Evolutionary conservation across 495 filamentous ascomycete genomes (phyloP).

Genomic region (Neurospora hispaniola): DNA sequence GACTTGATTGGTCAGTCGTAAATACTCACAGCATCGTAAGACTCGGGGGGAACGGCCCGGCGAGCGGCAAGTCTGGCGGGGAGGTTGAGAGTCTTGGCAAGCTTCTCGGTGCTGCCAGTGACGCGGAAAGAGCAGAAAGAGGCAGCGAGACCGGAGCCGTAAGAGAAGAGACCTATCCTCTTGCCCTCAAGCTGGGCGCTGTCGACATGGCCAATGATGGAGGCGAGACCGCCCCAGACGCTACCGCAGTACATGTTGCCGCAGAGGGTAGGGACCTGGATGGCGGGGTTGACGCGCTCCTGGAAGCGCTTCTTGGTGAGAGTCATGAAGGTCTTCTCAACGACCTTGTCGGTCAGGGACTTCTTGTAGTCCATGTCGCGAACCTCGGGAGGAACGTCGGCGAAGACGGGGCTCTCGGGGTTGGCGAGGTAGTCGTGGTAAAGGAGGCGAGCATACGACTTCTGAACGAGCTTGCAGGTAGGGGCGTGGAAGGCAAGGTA

Average conservation of each 20-base stretch:
- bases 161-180: constrained; percentile 86
- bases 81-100: constrained; percentile 71
- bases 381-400: constrained; percentile 77
- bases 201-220: constrained; percentile 61
- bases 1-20: neutral
- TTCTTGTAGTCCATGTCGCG: constrained; percentile 73
- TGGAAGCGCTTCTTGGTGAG: constrained; percentile 93
- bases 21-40: constrained; percentile 72
- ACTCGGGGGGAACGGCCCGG: constrained; percentile 64
- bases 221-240: constrained; percentile 78
- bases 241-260: constrained; percentile 99
- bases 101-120: constrained; percentile 61
- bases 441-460: constrained; percentile 87
- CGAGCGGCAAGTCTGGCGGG: constrained; percentile 58
- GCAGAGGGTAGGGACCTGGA: constrained; percentile 84
- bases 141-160: constrained; percentile 84
- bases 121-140: constrained; percentile 85
- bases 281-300: constrained; percentile 72
- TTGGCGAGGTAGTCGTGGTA: constrained; percentile 92
- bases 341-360: constrained; percentile 81
- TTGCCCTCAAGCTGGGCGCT: constrained; percentile 64
- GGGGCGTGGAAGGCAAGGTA: constrained; percentile 93
- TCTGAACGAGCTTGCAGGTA: constrained; percentile 94
- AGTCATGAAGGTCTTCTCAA: constrained; percentile 92
- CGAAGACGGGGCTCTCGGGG: constrained; percentile 67